phyloP scores from a whole-genome alignment of 305 asterid species.

The Petunia hybrid region DNA sequence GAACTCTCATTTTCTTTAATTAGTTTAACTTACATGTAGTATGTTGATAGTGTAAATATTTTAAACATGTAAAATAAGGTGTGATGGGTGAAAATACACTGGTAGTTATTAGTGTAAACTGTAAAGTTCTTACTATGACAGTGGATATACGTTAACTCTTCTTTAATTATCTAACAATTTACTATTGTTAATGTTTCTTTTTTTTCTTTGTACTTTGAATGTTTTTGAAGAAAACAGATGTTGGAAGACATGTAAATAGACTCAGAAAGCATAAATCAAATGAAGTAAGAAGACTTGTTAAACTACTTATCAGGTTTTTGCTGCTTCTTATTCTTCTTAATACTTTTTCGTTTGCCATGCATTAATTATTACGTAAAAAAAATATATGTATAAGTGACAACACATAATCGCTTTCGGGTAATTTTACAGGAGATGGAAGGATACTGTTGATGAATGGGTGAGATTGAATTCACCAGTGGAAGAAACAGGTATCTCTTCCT shows the following conservation, averaged over 20 bases:
- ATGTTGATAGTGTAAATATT: no score
- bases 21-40: no score
- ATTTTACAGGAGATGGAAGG: conserved; percentile 58
- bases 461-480: conserved; percentile 44
- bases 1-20: not conserved
- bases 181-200: not conserved
- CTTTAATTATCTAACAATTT: not conserved
- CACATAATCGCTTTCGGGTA: not conserved
- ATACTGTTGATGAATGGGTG: conserved; percentile 68
- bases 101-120: no score
- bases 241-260: conserved; percentile 57
- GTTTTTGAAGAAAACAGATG: conserved; percentile 51
- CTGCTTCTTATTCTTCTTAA: not conserved
- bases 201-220: not conserved
- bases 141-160: no score
- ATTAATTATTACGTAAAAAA: not conserved
- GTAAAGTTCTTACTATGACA: no score
- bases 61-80: no score
- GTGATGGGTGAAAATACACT: no score
- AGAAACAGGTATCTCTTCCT: conserved; percentile 33
- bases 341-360: not conserved
- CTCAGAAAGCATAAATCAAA: conserved; percentile 56
- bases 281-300: conserved; percentile 59
- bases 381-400: not conserved
- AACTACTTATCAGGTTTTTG: conserved; percentile 55